Conservation (phyloP, 2,329 filamentous ascomycete genomes). For the Lecanosticta acicola region DNA sequence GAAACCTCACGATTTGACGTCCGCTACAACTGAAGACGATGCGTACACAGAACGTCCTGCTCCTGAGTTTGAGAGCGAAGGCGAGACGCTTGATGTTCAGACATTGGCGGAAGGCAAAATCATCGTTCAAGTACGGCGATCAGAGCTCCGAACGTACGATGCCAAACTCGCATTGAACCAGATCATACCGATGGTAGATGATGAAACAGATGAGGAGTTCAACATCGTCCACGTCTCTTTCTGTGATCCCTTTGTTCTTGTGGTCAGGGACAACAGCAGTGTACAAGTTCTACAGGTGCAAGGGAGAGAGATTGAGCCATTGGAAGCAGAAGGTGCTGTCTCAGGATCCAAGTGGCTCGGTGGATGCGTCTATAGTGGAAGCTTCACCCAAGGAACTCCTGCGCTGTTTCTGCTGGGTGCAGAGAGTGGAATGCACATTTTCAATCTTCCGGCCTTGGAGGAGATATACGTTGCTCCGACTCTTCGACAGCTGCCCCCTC, state of each 20-base stretch:
- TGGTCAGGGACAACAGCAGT: constrained; percentile 78
- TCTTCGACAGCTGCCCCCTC: constrained; percentile 69
- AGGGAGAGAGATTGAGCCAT: constrained; percentile 60
- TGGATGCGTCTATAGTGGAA: constrained; percentile 75
- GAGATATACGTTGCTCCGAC: constrained; percentile 71
- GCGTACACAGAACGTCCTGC: constrained; percentile 54
- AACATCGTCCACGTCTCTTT: constrained; percentile 76
- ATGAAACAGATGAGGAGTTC: constrained; percentile 76
- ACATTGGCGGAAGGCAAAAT: constrained; percentile 74
- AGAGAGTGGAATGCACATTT: constrained; percentile 67
- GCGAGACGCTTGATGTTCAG: constrained; percentile 78
- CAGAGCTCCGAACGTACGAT: constrained; percentile 86
- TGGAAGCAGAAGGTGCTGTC: constrained; percentile 58
- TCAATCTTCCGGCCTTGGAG: constrained; percentile 67
- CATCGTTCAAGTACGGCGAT: constrained; percentile 80
- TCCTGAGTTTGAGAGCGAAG: constrained; percentile 88
- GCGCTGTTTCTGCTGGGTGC: constrained; percentile 72
- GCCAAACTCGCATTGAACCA: constrained; percentile 85
- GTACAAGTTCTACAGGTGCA: constrained; percentile 68
- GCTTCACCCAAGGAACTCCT: constrained; percentile 47
- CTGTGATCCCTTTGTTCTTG: constrained; percentile 75
- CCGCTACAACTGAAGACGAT: constrained; percentile 8
- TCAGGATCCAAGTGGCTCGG: constrained; percentile 66
- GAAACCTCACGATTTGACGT: constrained; percentile 23
- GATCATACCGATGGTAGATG: constrained; percentile 88